A percentile compares a stretch with the other conserved stretches of the same genome.
These are phyloP conservation scores for Rubus parviflorus DNA, from an alignment of 306 rosid genomes.

Conservation along the genomic window DNA sequence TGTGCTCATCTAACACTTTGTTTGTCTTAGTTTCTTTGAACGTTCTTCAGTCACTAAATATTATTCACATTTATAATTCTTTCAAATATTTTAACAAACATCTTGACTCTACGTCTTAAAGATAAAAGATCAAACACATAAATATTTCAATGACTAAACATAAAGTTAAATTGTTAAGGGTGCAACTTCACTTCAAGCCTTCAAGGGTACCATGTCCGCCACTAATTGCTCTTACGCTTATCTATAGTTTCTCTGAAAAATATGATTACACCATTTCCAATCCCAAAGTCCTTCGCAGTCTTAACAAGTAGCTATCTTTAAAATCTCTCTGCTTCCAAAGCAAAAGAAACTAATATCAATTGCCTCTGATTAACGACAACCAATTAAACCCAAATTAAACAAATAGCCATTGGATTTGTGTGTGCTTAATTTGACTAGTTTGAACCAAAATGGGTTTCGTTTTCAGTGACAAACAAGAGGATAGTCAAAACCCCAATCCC, in stretches of 20 bases:
- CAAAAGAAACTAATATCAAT: neutral
- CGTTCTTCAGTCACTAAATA: no score
- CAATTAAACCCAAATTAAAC: constrained; percentile 7
- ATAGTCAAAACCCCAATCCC: constrained; percentile 25
- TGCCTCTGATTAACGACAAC: neutral
- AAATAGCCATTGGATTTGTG: neutral
- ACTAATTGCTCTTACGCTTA: neutral
- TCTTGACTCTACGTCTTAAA: no score
- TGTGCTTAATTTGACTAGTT: neutral
- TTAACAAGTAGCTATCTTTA: constrained; percentile 1
- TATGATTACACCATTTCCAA: constrained; percentile 6
- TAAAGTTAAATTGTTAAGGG: no score
- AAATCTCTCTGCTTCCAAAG: constrained; percentile 11
- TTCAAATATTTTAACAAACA: no score
- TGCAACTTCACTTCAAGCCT: neutral
- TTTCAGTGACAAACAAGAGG: neutral
- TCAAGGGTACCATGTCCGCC: neutral
- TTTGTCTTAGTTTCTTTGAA: no score
- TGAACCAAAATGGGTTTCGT: neutral
- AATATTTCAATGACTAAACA: no score
- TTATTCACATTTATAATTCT: no score
- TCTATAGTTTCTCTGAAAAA: neutral
- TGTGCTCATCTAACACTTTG: no score
- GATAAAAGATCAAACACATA: no score
- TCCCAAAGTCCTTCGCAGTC: constrained; percentile 5